Evolutionary conservation across 2,329 filamentous ascomycete species (phyloP), one percentile per base, ranked within the genome.

Genomic region (Claviceps spartinae): DNA sequence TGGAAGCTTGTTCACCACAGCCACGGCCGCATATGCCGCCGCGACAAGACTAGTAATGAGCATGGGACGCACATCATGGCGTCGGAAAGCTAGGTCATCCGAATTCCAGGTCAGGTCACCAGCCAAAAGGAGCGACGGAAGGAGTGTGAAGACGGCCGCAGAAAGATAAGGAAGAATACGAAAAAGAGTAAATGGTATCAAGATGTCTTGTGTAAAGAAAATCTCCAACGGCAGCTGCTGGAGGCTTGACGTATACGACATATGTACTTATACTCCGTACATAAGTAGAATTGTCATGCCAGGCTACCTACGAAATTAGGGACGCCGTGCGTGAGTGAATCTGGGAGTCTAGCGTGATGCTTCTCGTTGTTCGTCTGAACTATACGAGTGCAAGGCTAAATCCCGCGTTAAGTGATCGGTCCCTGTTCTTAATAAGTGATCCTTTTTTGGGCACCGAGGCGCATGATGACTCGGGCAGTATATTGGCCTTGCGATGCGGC

Each of bases 1-100:
- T 0, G 71, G 65, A 13, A 78, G 59, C 69, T 50, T 5, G 52
- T 56, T 24, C 45, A 59, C 56, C n/a, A 60, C 60, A 40, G 61
- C 52, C 18, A 66, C 57, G 16, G 63, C 65, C 18, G 61, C 60
- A 30, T 60, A 61, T 36, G 62, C 62, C 22, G 51, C 50, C 43
- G 54, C 56, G 18, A 57, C 16, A 26, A 57, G 51, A 49, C 54
- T 56, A 43, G 41, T 37, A 20, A 57, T 20, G 22, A 56, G 8
- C 13, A 51, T n/a, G 16, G 47, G 48, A 44, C 54, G 54, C 20
- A 22, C 43, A 57, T 51, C 54, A 56, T 57, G 26, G 38, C 40
- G 14, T 42, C 14, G 5, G 7, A n/a, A 8, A 26, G 5, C 2
- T 26, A 26, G 36, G 16, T 4, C 7, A 40, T 11, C 26, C 7